Base-by-base conservation (phyloP, 306 rosid genomes). In the Dicorynia guianensis region DNA sequence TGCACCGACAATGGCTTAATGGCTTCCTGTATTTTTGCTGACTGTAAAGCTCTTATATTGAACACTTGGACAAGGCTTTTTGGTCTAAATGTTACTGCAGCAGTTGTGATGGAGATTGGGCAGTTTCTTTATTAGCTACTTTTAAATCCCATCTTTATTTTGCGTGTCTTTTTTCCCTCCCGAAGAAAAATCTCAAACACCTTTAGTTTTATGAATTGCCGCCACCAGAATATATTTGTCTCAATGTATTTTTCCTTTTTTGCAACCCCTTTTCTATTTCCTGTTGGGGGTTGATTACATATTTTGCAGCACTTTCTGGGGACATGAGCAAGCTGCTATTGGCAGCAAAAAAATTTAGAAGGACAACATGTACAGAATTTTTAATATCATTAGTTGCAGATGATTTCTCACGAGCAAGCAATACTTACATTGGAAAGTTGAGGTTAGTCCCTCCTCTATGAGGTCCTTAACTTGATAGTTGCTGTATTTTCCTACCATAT, bases 291-390 rank as follows among this genome's bases (percentile, higher is more conserved):
- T 55, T 34, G 63, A 56, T 59, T 63, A n/a, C 6, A 39, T 38
- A 8, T 47, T 49, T 55, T 73, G 49, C 85, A 94, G 98, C 97
- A 67, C 95, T 90, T 60, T 90, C 93, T 30, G 92, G 92, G 36
- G 93, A 87, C 72, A 81, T 60, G 89, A 86, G 97, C 68, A 94
- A 94, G 83, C 83, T 94, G 59, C 80, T 94, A 74, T 80, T 92
- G 64, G 89, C 89, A 14, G 98, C 97, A 70, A 90, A 86, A 80
- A 95, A 91, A 78, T 74, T 83, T 55, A 87, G 98, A 87, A 85
- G 90, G 78, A 89, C 96, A 80, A 86, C 91, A 3, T 72, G 91
- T 34, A 88, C 96, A 12, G 96, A 90, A 14, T 95, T 95, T 84
- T 30, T 85, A 47, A 76, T 95, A 80, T 92, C 96, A 8, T 80